Evolutionary conservation across 768 basidiomycete species (phyloP), one percentile per base, ranked within the genome.

Genomic region (Pleurotus ostreatus): DNA sequence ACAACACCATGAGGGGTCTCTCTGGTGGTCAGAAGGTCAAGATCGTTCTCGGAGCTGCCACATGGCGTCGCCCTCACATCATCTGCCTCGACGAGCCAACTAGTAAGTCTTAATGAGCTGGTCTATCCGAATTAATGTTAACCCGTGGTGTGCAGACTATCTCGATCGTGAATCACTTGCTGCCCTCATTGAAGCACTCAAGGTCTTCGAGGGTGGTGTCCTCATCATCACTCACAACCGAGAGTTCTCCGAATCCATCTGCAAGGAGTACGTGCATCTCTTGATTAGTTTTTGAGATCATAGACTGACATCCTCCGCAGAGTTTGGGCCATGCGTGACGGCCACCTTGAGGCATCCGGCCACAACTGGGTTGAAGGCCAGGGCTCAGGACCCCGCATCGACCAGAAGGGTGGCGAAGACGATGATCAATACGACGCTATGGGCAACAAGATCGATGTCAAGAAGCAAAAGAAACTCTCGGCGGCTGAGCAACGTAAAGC

Each of bases 291-390:
- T 9, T 9, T 11, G 9, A 34, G 8, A 34, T 34, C 30, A 34
- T 34, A 11, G 9, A 34, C 30, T 34, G 7, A 34, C 30, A 8
- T 11, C 30, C 30, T 30, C 30, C 30, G 30, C 30, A 34, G 30
- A 78, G 94, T 98, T 41, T 98, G 97, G 97, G 96, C 97, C 40
- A 99, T 98, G 97, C 87, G 90, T 49, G 93, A 98, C 70, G 97
- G 97, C 66, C 86, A 79, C 64, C 86, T 98, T 61, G 93, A 95
- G 78, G 94, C 96, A 5, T 98, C 95, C 44, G 95, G 94, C 60
- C 94, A 96, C 82, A 96, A 97, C 84, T 97, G 95, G 96, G 94
- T 97, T 67, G 97, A 98, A 75, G 97, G 97, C 47, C 97, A 99
- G 73, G 97, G 97, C 55, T 81, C 93, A 16, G 96, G 96, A 9